These are phyloP conservation scores for Coniferiporia weirii DNA, from an alignment of 1,284 basidiomycete genomes.

Conservation along the genomic window DNA sequence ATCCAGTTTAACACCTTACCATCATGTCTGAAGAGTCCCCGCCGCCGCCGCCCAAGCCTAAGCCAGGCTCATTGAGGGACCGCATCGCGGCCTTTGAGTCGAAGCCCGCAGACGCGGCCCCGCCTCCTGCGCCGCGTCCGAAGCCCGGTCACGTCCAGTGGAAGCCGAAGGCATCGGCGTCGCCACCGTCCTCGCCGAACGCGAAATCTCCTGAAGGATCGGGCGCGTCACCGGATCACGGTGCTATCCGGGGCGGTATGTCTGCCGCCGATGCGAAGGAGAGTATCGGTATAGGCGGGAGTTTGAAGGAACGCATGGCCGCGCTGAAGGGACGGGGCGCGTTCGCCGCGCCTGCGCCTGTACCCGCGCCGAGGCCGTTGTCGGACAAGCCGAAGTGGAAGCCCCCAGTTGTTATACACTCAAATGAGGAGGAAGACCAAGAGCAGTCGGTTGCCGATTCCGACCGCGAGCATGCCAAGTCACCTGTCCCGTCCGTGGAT, in stretches of 20 bases:
- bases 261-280: slow-evolving; percentile 81
- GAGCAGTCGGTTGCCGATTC: slow-evolving; percentile 21
- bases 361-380: slow-evolving; percentile 53
- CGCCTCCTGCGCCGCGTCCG: slow-evolving; percentile 56
- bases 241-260: slow-evolving; percentile 42
- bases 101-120: slow-evolving; percentile 39
- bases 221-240: neutral
- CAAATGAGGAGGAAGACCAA: slow-evolving; percentile 19
- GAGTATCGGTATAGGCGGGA: slow-evolving; percentile 67
- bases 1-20: neutral
- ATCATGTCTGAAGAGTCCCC: slow-evolving; percentile 44
- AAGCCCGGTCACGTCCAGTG: slow-evolving; percentile 66
- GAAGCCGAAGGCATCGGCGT: slow-evolving; percentile 64
- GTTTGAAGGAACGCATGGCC: slow-evolving; percentile 89
- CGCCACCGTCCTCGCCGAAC: slow-evolving; percentile 34
- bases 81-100: slow-evolving; percentile 80
- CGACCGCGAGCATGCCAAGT: slow-evolving; percentile 23
- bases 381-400: slow-evolving; percentile 81
- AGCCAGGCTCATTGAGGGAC: slow-evolving; percentile 72
- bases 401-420: slow-evolving; percentile 42
- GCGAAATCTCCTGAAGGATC: neutral
- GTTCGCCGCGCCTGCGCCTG: slow-evolving; percentile 53
- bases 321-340: slow-evolving; percentile 76
- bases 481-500: slow-evolving; percentile 19
- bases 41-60: slow-evolving; percentile 45